Base-by-base conservation (phyloP, 2,329 filamentous ascomycete species). In the Huntiella savannae region DNA sequence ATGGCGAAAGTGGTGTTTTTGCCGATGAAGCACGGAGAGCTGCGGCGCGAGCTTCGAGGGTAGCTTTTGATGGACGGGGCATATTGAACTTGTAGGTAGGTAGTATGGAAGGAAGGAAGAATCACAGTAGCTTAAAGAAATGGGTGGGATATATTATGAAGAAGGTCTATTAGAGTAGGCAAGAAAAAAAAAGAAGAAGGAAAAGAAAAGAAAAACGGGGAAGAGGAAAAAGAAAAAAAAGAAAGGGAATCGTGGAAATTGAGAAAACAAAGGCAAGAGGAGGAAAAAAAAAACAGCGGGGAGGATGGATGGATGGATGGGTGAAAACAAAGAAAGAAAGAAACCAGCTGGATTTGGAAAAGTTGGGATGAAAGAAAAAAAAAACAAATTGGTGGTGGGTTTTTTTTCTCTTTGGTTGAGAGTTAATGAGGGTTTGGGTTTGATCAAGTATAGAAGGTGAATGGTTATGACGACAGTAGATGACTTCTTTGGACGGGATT, bases 251-350 rank as follows among this genome's bases (percentile, higher is more conserved):
- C 22, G 8, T 37, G 10, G 28, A 43, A 34, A 16, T 37, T 17
- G 35, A 40, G n/a, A 45, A 45, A 41, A 43, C 15, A 36, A 38
- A 42, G 22, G 34, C 39, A 34, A 38, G 28, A 38, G 28, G 40
- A 41, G 32, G 36, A 47, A 47, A 37, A 37, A 46, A 42, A 40
- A 48, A 48, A 46, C 33, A 34, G 17, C 17, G 17, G 17, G 17
- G 17, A 19, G 17, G 17, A 19, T 17, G 17, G 17, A 19, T 19
- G 17, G 2, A 16, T 16, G 16, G 16, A 16, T 16, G 16, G 16
- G 17, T 19, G 10, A 45, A 45, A 41, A 43, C 15, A 36, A 38
- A 42, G 22, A 40, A 46, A 49, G 43, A 49, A 49, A 49, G 38
- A 41, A 46, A 46, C 15, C 42, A 28, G 28, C 15, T 35, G 22